These are phyloP conservation scores for Venturia asperata DNA, from an alignment of 2,329 filamentous ascomycete species.

Conservation along the genomic window DNA sequence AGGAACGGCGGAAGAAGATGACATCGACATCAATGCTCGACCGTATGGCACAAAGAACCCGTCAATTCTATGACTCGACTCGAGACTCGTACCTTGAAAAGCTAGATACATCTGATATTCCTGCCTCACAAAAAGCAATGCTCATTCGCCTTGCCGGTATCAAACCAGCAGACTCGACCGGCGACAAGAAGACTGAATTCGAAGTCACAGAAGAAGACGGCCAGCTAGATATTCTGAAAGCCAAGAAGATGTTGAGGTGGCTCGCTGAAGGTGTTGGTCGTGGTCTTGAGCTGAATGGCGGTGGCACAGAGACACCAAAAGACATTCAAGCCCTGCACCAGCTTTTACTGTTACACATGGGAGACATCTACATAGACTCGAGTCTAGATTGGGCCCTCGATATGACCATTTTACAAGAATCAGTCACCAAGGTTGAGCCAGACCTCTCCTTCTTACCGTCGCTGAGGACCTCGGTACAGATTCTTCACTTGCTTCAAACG, in stretches of 20 bases:
- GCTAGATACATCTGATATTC: constrained; percentile 81
- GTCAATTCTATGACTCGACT: constrained; percentile 77
- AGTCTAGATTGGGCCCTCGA: constrained; percentile 59
- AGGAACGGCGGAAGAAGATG: constrained; percentile 65
- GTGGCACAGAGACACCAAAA: constrained; percentile 78
- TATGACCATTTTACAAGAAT: constrained; percentile 68
- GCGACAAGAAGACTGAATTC: constrained; percentile 66
- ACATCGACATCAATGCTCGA: constrained; percentile 84
- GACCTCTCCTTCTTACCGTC: constrained; percentile 77
- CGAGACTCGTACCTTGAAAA: constrained; percentile 87
- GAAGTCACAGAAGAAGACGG: constrained; percentile 90
- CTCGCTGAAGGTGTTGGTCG: constrained; percentile 89
- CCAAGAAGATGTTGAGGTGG: constrained; percentile 98
- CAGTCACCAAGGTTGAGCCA: constrained; percentile 69
- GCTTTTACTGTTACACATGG: constrained; percentile 79
- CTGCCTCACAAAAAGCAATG: constrained; percentile 80
- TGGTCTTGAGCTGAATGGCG: constrained; percentile 78
- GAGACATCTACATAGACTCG: constrained; percentile 67
- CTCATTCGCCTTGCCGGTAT: constrained; percentile 84
- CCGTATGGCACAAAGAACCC: constrained; percentile 80
- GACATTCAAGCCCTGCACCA: constrained; percentile 81
- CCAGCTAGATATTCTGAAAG: constrained; percentile 69
- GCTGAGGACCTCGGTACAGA: constrained; percentile 74
- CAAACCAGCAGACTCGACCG: constrained; percentile 56
- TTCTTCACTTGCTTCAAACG: constrained; percentile 87